These are phyloP conservation scores for Adansonia grandidieri DNA, from an alignment of 441 rosid genomes.

Conservation along the genomic window DNA sequence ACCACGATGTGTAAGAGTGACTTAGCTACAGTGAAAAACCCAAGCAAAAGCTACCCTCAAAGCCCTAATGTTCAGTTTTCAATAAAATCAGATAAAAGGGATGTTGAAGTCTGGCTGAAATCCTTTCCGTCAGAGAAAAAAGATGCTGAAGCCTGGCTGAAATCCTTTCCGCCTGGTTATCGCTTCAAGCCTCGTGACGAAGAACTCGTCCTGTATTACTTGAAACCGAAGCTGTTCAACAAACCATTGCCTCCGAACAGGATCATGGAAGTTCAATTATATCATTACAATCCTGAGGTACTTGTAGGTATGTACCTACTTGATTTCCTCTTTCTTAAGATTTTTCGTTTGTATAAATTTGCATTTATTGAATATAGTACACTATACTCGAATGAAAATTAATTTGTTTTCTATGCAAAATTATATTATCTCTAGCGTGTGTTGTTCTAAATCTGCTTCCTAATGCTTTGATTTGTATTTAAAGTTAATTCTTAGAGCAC, in stretches of 20 bases:
- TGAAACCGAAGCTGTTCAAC: neutral
- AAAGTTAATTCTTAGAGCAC: neutral
- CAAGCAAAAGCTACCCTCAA: too few species aligned
- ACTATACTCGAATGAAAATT: neutral
- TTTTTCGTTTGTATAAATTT: neutral
- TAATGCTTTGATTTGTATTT: neutral
- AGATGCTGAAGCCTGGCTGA: neutral
- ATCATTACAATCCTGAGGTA: neutral
- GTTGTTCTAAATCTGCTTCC: too few species aligned
- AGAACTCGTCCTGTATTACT: constrained; percentile 8
- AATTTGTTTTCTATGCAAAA: neutral
- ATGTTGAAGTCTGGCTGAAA: too few species aligned
- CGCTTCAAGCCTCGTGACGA: constrained; percentile 1
- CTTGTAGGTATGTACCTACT: neutral
- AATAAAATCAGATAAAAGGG: neutral
- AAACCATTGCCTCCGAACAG: neutral
- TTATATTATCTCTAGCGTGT: neutral
- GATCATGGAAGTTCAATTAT: neutral
- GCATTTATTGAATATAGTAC: neutral
- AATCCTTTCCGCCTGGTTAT: neutral
- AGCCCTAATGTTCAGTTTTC: too few species aligned
- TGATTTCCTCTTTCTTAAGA: neutral
- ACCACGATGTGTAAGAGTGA: too few species aligned
- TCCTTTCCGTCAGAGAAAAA: too few species aligned
- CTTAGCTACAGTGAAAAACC: too few species aligned